phyloP scores from a whole-genome alignment of 805 yeast species.

The Ogataea naganishii region DNA sequence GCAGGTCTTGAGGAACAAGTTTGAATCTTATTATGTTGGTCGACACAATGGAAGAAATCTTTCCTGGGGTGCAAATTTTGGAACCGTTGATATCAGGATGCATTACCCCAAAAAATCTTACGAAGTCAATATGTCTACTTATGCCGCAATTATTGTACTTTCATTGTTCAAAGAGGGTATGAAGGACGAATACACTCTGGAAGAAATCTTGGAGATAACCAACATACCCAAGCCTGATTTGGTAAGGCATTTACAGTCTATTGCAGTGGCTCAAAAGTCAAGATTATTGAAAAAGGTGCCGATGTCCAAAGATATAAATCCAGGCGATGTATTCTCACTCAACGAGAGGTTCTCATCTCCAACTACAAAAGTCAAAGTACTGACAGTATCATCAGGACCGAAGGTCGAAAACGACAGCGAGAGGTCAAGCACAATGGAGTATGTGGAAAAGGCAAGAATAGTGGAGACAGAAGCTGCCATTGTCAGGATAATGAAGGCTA shows the following conservation, averaged over 20 bases:
- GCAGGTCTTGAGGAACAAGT: constrained; percentile 31
- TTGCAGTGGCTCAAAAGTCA: constrained; percentile 76
- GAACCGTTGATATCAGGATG: constrained; percentile 72
- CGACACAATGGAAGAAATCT: constrained; percentile 51
- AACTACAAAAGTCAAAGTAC: constrained; percentile 60
- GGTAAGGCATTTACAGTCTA: constrained; percentile 68
- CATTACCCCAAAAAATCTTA: constrained; percentile 62
- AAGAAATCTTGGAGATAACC: constrained; percentile 57
- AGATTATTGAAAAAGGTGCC: constrained; percentile 70
- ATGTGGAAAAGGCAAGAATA: constrained; percentile 53
- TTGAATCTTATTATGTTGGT: constrained; percentile 41
- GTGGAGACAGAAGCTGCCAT: constrained; percentile 76
- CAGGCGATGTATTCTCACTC: constrained; percentile 54
- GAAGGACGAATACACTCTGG: constrained; percentile 39
- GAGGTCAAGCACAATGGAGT: constrained; percentile 42
- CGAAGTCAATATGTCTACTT: constrained; percentile 72
- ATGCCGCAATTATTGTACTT: constrained; percentile 69
- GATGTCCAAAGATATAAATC: constrained; percentile 59
- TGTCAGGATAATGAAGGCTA: constrained; percentile 78
- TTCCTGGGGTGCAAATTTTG: constrained; percentile 77
- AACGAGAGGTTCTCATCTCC: constrained; percentile 66
- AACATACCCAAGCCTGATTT: constrained; percentile 68
- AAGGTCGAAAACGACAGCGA: constrained; percentile 47
- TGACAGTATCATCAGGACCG: constrained; percentile 47
- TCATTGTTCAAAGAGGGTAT: constrained; percentile 43